Evolutionary conservation across 345 rosid genomes (phyloP).

Genomic region (Ceriops zippeliana): DNA sequence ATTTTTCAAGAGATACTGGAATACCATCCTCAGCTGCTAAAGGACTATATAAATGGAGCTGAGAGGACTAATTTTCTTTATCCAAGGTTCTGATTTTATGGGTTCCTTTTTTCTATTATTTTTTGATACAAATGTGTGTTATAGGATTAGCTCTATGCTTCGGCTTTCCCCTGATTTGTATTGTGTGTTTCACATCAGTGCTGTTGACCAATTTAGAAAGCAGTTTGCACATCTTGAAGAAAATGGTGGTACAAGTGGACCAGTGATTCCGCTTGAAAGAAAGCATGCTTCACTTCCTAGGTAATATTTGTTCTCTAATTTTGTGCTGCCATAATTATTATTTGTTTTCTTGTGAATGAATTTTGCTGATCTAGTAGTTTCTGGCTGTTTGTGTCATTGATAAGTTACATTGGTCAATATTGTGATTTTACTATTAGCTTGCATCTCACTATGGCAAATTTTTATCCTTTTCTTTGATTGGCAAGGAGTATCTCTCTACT

Average conservation of each 20-base stretch:
- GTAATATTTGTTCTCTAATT: slow-evolving; percentile 27
- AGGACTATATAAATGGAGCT: slow-evolving; percentile 77
- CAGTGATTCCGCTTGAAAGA: slow-evolving; percentile 69
- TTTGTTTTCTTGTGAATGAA: background rate
- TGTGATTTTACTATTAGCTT: too few relatives aligned
- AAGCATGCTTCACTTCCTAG: slow-evolving; percentile 90
- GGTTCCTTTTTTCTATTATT: background rate
- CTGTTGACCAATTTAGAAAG: slow-evolving; percentile 85
- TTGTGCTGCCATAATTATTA: background rate
- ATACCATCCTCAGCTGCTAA: slow-evolving; percentile 90
- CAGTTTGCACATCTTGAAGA: slow-evolving; percentile 94
- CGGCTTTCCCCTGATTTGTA: slow-evolving; percentile 12
- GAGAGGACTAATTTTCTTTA: slow-evolving; percentile 88
- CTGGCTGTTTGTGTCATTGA: background rate
- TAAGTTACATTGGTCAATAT: background rate
- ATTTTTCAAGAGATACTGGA: slow-evolving; percentile 84
- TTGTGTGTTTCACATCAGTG: slow-evolving; percentile 45
- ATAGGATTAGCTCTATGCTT: slow-evolving; percentile 1
- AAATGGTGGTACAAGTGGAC: slow-evolving; percentile 63
- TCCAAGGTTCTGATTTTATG: slow-evolving; percentile 58
- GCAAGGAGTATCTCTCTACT: too few relatives aligned
- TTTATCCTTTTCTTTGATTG: background rate
- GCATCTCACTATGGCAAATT: background rate
- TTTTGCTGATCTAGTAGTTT: background rate
- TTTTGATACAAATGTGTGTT: background rate